Percentiles rank a stretch among this genome's conserved stretches.
phyloP scores from a whole-genome alignment of 2,329 filamentous ascomycete genomes.

The Pseudogymnoascus verrucosus region DNA sequence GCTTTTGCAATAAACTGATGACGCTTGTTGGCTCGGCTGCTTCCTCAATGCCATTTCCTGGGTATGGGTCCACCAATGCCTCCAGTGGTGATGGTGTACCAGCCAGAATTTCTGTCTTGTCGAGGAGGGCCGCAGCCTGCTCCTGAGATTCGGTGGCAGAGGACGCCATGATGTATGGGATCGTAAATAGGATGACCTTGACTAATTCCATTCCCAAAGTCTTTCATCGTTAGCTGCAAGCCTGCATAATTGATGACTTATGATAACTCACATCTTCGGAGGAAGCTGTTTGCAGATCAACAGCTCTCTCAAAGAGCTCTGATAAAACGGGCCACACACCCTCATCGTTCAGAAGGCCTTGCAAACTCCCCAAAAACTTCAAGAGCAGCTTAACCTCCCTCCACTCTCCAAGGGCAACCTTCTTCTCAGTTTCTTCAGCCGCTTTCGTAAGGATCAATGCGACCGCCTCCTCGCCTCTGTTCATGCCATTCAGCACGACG shows the following conservation, averaged over 20 bases:
- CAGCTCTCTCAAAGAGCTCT: conserved; percentile 85
- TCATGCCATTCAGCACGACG: conserved; percentile 69
- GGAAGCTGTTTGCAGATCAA: conserved; percentile 84
- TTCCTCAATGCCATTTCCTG: conserved; percentile 53
- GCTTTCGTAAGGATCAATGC: conserved; percentile 60
- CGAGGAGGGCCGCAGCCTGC: conserved; percentile 70
- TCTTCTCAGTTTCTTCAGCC: conserved; percentile 53
- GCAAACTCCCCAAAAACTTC: conserved; percentile 81
- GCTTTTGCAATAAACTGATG: conserved; percentile 75
- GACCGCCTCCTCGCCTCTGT: conserved; percentile 56
- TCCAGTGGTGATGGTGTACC: conserved; percentile 81
- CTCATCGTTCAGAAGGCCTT: conserved; percentile 70
- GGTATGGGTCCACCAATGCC: conserved; percentile 78
- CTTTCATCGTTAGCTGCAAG: conserved; percentile 32
- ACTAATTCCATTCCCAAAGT: conserved; percentile 77
- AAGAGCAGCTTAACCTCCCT: conserved; percentile 83
- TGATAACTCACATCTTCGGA: conserved; percentile 71
- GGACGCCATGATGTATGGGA: conserved; percentile 80
- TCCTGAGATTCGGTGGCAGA: conserved; percentile 62
- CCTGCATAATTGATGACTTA: not conserved
- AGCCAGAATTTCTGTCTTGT: conserved; percentile 92
- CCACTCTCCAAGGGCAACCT: conserved; percentile 70
- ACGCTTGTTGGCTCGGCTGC: conserved; percentile 60
- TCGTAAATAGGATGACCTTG: conserved; percentile 90
- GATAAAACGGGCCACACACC: conserved; percentile 80